phyloP scores from a whole-genome alignment of 306 rosid genomes.

The Lagenaria siceraria region DNA sequence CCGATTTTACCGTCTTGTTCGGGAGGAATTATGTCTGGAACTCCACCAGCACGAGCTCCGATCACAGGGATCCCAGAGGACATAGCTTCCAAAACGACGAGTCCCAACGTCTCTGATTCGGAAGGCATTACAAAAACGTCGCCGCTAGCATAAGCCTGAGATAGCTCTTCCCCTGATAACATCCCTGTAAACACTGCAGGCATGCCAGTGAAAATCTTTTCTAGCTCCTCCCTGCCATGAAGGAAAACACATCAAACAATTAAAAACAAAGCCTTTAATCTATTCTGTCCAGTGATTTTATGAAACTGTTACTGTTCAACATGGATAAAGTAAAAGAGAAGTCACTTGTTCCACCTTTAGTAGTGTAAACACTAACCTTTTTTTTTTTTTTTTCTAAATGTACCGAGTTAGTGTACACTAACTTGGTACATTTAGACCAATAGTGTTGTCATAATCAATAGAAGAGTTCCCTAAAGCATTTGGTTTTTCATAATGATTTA shows the following conservation, averaged over 20 bases:
- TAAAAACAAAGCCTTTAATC: neutral
- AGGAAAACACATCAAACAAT: constrained; percentile 6
- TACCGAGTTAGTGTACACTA: no score
- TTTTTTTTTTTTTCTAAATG: no score
- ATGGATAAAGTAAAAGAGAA: neutral
- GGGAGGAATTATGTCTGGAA: constrained; percentile 79
- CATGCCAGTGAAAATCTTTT: constrained; percentile 79
- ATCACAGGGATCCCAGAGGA: constrained; percentile 95
- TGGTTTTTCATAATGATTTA: neutral
- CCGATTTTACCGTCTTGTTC: constrained; percentile 84
- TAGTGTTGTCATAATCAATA: neutral
- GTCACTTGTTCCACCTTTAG: neutral
- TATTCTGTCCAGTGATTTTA: neutral
- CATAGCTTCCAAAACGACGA: constrained; percentile 93
- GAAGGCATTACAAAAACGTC: constrained; percentile 96
- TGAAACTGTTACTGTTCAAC: neutral
- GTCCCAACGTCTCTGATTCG: constrained; percentile 92
- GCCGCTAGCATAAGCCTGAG: constrained; percentile 90
- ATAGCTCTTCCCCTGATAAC: constrained; percentile 91
- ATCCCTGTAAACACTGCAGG: constrained; percentile 90
- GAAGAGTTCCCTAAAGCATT: neutral
- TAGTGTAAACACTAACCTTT: neutral
- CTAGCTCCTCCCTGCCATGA: constrained; percentile 67
- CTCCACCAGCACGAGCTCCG: constrained; percentile 88
- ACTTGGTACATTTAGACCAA: neutral